phyloP scores from a whole-genome alignment of 176 grass and related monocot species.

The Zea mays region DNA sequence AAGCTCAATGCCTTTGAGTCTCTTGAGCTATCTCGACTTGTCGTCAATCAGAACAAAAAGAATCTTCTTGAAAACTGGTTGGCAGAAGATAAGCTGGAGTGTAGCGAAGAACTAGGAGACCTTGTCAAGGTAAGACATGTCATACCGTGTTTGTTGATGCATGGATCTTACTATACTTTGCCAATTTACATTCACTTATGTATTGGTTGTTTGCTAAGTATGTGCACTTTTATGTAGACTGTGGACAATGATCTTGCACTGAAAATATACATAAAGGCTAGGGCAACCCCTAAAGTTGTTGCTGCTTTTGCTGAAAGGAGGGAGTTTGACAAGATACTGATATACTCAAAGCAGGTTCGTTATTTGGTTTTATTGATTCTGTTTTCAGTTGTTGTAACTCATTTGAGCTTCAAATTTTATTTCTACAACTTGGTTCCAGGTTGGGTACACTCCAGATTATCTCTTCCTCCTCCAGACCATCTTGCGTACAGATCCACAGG shows the following conservation, averaged over 20 bases:
- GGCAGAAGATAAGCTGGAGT: slow-evolving; percentile 94
- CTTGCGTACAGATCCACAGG: slow-evolving; percentile 91
- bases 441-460: slow-evolving; percentile 94
- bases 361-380: not conserved
- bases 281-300: slow-evolving; percentile 97
- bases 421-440: too few relatives aligned
- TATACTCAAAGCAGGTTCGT: slow-evolving; percentile 90
- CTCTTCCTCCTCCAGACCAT: slow-evolving; percentile 95
- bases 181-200: not conserved
- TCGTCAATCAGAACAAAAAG: slow-evolving; percentile 99
- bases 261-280: slow-evolving; percentile 98
- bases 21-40: slow-evolving; percentile 86
- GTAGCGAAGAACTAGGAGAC: slow-evolving; percentile 96
- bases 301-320: slow-evolving; percentile 98
- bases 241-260: slow-evolving; percentile 97
- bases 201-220: slow-evolving; percentile 26
- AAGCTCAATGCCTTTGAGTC: slow-evolving; percentile 95
- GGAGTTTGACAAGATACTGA: slow-evolving; percentile 90
- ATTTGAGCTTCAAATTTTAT: slow-evolving; percentile 39
- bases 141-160: slow-evolving; percentile 23
- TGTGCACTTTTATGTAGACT: slow-evolving; percentile 57
- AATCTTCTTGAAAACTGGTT: slow-evolving; percentile 96
- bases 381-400: too few relatives aligned
- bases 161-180: not conserved
- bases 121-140: slow-evolving; percentile 76